Base-by-base conservation (phyloP, 371 early-diverging fungal species). In the Chytridiales sp. region DNA sequence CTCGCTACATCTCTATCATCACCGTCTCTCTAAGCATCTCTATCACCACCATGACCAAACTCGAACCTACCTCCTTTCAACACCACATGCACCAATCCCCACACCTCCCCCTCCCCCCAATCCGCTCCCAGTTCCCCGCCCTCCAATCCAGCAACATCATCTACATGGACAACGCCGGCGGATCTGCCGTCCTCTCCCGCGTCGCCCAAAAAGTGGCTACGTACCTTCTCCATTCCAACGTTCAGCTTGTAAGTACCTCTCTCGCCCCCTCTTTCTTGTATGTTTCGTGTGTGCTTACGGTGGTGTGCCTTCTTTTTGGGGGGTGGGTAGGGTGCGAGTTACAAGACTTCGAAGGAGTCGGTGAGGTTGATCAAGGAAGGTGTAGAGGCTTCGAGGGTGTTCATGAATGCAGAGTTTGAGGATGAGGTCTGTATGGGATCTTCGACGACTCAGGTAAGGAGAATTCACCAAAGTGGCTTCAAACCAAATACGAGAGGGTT, bases 131-230 rank as follows among this genome's bases (percentile, higher is more conserved):
- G 51, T n/a, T 62, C 35, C 63, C 63, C 38, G 40, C 48, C 2
- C 47, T 40, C 50, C 24, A 36, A 21, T 27, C 24, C 17, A 9
- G 29, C 4, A 4, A 9, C 17, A 41, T 64, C 19, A 50, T 34
- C 9, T 64, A 35, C 54, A 59, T 59, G 59, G 64, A 64, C 54
- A 64, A 64, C 46, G 64, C 64, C 19, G 64, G 56, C 4, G 57
- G 56, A 21, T 63, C 64, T 32, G 57, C 56, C 1, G 58, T 48
- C 11, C 29, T 63, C n/a, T 31, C 22, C 11, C 15, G n/a, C 24
- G 63, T 56, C 22, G 62, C 58, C 5, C 26, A 56, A 11, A 11
- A 32, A 6, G 53, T 66, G 6, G 22, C 21, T 15, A 31, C 39
- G 6, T 63, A 66, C 47, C 36, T 67, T 19, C 2, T 64, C 34